These are phyloP conservation scores for Pythium aristosporum DNA, from an alignment of 352 stramenopile genomes.

Conservation along the genomic window DNA sequence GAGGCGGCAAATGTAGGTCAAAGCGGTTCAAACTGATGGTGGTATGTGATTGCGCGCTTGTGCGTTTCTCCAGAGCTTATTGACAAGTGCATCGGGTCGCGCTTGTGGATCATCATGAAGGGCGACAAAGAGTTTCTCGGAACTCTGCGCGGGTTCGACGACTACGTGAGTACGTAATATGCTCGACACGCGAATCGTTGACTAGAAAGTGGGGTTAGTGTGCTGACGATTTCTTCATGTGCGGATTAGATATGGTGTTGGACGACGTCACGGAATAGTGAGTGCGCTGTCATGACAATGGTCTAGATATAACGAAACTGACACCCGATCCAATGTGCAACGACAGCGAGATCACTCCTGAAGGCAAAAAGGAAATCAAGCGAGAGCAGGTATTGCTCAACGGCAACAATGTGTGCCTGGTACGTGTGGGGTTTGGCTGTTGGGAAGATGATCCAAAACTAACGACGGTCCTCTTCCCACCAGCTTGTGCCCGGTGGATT, in stretches of 20 bases:
- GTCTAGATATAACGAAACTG: not conserved
- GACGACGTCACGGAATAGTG: constrained; percentile 96
- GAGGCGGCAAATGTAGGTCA: not conserved
- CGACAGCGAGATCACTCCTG: constrained; percentile 79
- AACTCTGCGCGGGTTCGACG: constrained; percentile 94
- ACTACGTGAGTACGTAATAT: constrained; percentile 93
- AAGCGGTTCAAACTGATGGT: not conserved
- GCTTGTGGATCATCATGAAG: constrained; percentile 99
- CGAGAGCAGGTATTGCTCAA: constrained; percentile 98
- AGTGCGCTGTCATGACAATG: constrained; percentile 14
- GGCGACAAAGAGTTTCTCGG: constrained; percentile 95
- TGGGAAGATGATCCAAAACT: not conserved
- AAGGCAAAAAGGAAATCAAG: constrained; percentile 86
- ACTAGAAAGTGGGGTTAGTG: not conserved
- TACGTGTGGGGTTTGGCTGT: constrained; percentile 24
- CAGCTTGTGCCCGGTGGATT: constrained; percentile 83
- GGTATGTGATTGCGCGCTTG: not conserved
- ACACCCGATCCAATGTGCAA: not conserved
- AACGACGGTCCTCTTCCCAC: not conserved
- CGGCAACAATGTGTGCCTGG: constrained; percentile 96
- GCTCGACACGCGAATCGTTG: not conserved
- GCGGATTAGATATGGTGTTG: constrained; percentile 83
- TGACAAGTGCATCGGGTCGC: constrained; percentile 98
- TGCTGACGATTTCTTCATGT: not conserved
- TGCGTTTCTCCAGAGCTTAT: constrained; percentile 91